A percentile compares a stretch with the other conserved stretches of the same genome.
These are phyloP conservation scores for Tranzscheliella williamsii DNA, from an alignment of 1,284 basidiomycete species.

Conservation along the genomic window DNA sequence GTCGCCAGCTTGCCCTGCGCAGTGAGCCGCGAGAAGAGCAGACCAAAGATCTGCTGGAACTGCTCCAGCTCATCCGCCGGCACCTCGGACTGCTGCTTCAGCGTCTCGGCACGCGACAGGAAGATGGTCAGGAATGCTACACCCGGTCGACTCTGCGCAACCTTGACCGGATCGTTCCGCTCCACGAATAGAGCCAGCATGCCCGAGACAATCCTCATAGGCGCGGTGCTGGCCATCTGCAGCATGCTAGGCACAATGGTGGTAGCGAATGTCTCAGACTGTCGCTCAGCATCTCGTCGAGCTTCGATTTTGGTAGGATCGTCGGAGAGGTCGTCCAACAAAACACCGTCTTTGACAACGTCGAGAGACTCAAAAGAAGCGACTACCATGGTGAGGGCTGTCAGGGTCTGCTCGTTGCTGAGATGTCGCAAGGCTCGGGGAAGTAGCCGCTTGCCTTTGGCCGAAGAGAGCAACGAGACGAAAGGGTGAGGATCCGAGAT, in stretches of 20 bases:
- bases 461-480: conserved; percentile 82
- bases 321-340: conserved; percentile 28
- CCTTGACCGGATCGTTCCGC: conserved; percentile 73
- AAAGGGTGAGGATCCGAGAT: conserved; percentile 97
- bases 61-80: conserved; percentile 76
- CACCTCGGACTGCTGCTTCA: conserved; percentile 68
- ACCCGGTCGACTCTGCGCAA: conserved; percentile 79
- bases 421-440: conserved; percentile 88
- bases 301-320: conserved; percentile 17
- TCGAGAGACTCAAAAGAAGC: conserved; percentile 93
- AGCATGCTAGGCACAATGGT: conserved; percentile 85
- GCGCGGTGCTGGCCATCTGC: conserved; percentile 75
- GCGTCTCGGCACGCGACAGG: conserved; percentile 84
- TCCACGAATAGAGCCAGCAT: conserved; percentile 82
- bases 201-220: conserved; percentile 81
- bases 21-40: conserved; percentile 79
- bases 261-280: conserved; percentile 85
- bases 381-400: conserved; percentile 85
- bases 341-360: conserved; percentile 40
- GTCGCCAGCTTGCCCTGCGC: conserved; percentile 67
- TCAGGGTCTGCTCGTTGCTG: conserved; percentile 76
- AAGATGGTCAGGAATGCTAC: conserved; percentile 89
- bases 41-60: conserved; percentile 75
- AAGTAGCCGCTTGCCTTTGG: conserved; percentile 91
- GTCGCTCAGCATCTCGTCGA: conserved; percentile 74